Conservation (phyloP, 441 rosid genomes). For the Populus hybrid region DNA sequence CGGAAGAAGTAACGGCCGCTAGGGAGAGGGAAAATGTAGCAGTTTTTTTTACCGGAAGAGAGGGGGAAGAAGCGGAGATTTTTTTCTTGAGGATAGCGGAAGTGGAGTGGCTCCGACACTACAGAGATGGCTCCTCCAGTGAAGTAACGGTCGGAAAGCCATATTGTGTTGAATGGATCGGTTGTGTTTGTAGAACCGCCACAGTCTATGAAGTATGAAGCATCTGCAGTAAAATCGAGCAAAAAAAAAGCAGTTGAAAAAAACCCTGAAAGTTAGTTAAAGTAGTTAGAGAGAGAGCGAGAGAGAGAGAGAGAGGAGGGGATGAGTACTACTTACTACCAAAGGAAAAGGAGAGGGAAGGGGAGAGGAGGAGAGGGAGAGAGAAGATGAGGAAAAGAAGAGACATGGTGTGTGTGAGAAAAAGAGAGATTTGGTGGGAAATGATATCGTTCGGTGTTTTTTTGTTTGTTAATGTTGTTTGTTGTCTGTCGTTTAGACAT, state of each 20-base stretch:
- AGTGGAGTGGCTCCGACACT: slow-evolving; percentile 91
- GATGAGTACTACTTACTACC: slow-evolving; percentile 7
- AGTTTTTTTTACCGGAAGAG: slow-evolving; percentile 91
- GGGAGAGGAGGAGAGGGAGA: slow-evolving; percentile 17
- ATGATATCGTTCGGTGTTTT: background rate
- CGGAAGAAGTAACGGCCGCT: slow-evolving; percentile 83
- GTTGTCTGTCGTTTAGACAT: background rate
- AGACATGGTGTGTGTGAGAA: slow-evolving; percentile 5
- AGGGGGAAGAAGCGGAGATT: slow-evolving; percentile 85
- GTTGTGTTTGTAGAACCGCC: slow-evolving; percentile 53
- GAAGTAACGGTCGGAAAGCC: slow-evolving; percentile 80
- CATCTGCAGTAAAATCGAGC: slow-evolving; percentile 33
- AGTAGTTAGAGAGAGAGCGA: background rate
- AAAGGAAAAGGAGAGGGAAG: slow-evolving; percentile 28
- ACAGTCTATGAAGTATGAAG: slow-evolving; percentile 78
- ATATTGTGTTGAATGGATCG: slow-evolving; percentile 66
- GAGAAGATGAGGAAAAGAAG: slow-evolving; percentile 19
- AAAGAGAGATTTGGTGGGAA: slow-evolving; percentile 9
- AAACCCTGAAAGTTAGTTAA: background rate
- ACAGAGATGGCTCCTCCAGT: slow-evolving; percentile 64
- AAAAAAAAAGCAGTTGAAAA: background rate
- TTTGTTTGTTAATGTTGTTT: background rate
- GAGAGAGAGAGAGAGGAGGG: slow-evolving; percentile 10
- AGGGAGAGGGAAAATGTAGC: slow-evolving; percentile 82
- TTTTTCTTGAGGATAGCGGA: slow-evolving; percentile 61